phyloP scores from a whole-genome alignment of 345 rosid species.

The Salix arbutifolia region DNA sequence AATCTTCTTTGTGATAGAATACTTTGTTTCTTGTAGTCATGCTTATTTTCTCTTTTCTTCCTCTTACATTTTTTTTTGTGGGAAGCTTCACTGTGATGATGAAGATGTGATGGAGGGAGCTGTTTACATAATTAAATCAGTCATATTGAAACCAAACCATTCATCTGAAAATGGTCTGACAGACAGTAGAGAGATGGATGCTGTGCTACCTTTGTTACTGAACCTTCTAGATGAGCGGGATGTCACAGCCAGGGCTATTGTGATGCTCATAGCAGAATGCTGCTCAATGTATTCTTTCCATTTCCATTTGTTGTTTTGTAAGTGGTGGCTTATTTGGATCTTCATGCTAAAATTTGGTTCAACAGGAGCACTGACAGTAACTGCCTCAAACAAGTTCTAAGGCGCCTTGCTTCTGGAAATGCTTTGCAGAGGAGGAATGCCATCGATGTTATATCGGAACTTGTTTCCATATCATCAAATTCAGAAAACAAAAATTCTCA shows the following conservation, averaged over 20 bases:
- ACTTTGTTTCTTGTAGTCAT: constrained; percentile 7
- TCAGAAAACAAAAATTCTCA: constrained; percentile 37
- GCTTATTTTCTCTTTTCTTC: constrained; percentile 15
- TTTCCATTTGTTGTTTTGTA: background rate
- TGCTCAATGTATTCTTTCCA: constrained; percentile 53
- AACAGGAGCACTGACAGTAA: constrained; percentile 48
- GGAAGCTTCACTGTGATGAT: constrained; percentile 66
- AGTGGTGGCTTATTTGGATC: background rate
- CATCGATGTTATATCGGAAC: constrained; percentile 68
- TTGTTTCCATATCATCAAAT: constrained; percentile 41
- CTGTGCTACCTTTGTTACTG: constrained; percentile 54
- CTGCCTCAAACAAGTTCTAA: constrained; percentile 64
- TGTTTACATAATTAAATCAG: constrained; percentile 58
- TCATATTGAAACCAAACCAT: constrained; percentile 49
- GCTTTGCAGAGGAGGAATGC: constrained; percentile 63
- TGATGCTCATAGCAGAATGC: constrained; percentile 67
- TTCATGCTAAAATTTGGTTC: constrained; percentile 19
- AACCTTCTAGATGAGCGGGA: constrained; percentile 85
- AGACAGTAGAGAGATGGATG: constrained; percentile 49
- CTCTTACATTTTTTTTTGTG: constrained; percentile 2
- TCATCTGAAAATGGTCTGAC: constrained; percentile 39
- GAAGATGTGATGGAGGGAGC: constrained; percentile 65
- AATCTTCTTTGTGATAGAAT: background rate
- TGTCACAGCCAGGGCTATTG: constrained; percentile 71
- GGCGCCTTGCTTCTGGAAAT: constrained; percentile 63